A percentile compares a stretch with the other conserved stretches of the same genome.
phyloP scores from a whole-genome alignment of 2,329 filamentous ascomycete genomes.

The Gremmenia infestans region DNA sequence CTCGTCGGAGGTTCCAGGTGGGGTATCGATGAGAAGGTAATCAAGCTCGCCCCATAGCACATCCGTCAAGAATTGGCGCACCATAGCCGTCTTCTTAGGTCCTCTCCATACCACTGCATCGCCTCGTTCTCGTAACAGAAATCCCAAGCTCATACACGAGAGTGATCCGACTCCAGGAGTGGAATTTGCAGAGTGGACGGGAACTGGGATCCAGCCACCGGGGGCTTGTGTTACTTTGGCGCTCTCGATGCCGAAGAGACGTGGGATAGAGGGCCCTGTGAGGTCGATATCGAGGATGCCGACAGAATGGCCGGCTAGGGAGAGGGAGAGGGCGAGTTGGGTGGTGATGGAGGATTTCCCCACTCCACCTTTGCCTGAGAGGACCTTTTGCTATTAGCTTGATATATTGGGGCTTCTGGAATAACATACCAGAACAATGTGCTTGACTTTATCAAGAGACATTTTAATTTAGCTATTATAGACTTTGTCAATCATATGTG shows the following conservation, averaged over 20 bases:
- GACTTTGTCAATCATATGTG: slow-evolving; percentile 1
- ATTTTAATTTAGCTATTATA: slow-evolving; percentile 37
- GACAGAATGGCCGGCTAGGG: slow-evolving; percentile 79
- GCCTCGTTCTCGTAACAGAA: slow-evolving; percentile 74
- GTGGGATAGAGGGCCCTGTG: slow-evolving; percentile 92
- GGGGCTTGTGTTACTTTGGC: slow-evolving; percentile 88
- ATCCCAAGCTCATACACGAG: slow-evolving; percentile 88
- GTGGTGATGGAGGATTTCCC: slow-evolving; percentile 98
- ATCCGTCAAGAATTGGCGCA: slow-evolving; percentile 89
- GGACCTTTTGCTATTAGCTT: slow-evolving; percentile 44
- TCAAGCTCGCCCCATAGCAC: slow-evolving; percentile 86
- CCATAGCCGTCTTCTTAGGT: slow-evolving; percentile 98
- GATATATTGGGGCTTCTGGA: neutral
- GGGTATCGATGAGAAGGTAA: slow-evolving; percentile 91
- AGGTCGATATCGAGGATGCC: slow-evolving; percentile 95
- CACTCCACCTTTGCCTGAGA: slow-evolving; percentile 96
- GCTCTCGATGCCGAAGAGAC: slow-evolving; percentile 84
- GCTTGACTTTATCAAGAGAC: slow-evolving; percentile 66
- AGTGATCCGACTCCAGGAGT: slow-evolving; percentile 55
- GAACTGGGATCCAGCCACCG: slow-evolving; percentile 86
- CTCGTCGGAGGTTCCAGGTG: slow-evolving; percentile 93
- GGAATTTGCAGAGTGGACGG: slow-evolving; percentile 63
- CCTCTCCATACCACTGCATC: slow-evolving; percentile 97
- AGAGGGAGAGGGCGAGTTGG: slow-evolving; percentile 85
- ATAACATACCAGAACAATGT: slow-evolving; percentile 65